Conservation (phyloP, 1,284 basidiomycete genomes). For the Uromyces viciae-fabae region DNA sequence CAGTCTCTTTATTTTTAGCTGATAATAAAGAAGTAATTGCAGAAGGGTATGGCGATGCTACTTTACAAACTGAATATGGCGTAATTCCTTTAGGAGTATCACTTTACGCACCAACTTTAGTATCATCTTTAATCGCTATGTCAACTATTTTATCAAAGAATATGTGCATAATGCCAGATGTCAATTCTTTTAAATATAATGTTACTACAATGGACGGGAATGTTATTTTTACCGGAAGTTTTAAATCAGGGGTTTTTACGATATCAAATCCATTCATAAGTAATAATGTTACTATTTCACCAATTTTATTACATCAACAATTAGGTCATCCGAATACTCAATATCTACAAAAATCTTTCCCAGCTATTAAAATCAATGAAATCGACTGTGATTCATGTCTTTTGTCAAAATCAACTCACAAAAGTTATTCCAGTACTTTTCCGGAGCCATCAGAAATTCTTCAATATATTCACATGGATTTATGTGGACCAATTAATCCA, state of each 20-base stretch:
- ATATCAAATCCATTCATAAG: no score
- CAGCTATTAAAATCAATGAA: background rate
- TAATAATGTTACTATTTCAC: background rate
- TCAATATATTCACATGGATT: background rate
- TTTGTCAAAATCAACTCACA: background rate
- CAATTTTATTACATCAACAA: background rate
- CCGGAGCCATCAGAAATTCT: background rate
- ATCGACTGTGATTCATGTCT: background rate
- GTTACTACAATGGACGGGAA: background rate
- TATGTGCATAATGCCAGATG: background rate
- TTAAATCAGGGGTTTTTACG: background rate
- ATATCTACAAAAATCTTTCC: background rate
- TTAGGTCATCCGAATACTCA: background rate
- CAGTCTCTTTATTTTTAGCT: background rate
- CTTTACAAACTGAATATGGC: background rate
- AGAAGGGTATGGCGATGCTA: conserved; percentile 8
- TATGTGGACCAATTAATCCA: background rate
- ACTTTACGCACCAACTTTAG: background rate
- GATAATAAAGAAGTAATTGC: background rate
- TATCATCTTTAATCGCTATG: background rate
- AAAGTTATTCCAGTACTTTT: background rate
- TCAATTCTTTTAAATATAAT: background rate
- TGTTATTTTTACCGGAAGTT: background rate
- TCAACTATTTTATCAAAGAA: background rate
- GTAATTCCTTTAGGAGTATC: background rate